A percentile compares a stretch with the other conserved stretches of the same genome.
Conservation (phyloP, 345 rosid species). For the Populus ilicifolia region DNA sequence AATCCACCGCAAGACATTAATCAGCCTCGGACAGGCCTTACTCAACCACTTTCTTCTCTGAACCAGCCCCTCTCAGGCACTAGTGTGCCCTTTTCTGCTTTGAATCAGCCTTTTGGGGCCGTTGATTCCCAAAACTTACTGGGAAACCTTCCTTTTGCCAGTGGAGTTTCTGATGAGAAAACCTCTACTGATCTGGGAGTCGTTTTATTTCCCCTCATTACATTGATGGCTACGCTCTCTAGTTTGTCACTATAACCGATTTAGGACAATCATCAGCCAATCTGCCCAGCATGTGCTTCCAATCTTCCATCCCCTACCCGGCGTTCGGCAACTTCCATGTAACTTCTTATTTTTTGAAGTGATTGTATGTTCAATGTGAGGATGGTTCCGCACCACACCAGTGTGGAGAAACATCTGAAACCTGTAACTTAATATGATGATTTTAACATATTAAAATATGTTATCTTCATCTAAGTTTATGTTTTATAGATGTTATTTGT, state of each 20-base stretch:
- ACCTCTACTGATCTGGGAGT: conserved; percentile 1
- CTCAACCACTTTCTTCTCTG: background rate
- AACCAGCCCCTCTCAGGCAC: conserved; percentile 43
- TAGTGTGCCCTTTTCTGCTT: conserved; percentile 14
- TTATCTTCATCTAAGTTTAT: no score
- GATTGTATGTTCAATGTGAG: no score
- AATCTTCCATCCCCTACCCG: no score
- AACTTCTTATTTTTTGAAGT: no score
- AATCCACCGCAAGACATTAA: conserved; percentile 19
- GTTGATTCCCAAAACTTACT: conserved; percentile 11
- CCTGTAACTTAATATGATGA: no score
- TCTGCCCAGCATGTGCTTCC: background rate
- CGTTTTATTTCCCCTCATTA: conserved; percentile 7
- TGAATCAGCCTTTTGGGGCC: background rate
- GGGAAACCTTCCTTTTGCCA: conserved; percentile 27
- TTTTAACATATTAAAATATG: no score
- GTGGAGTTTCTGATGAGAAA: conserved; percentile 28
- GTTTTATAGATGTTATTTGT: no score
- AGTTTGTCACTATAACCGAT: no score
- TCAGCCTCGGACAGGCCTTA: no score
- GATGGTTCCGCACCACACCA: no score
- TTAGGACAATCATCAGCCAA: background rate
- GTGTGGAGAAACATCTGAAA: no score
- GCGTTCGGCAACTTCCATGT: no score
- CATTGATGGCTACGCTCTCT: background rate